Base-by-base conservation (phyloP, 2,329 filamentous ascomycete genomes). In the Apiospora pterosperma region DNA sequence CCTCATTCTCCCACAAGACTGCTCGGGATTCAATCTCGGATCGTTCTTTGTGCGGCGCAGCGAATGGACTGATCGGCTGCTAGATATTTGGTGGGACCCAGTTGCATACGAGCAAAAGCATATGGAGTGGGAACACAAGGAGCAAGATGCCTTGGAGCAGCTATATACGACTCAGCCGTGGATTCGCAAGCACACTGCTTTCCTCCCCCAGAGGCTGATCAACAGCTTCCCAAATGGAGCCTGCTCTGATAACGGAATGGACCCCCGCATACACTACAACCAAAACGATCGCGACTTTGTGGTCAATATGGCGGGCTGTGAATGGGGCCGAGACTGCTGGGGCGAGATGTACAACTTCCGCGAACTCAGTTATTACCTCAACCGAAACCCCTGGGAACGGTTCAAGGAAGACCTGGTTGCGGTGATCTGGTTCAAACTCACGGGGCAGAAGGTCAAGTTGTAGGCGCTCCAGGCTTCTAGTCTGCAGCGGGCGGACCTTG, bases 51-150 rank as follows among this genome's bases (percentile, higher is more conserved):
- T 97, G 55, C 88, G 89, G 61, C 89, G 96, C 66, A 92, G 92
- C 72, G 83, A 88, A 31, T 99, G 94, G 92, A 92, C 94, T 0
- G 95, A 98, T 73, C 90, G 93, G 5, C 81, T 99, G 21, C 86
- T 99, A 39, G 96, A 99, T 74, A 86, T 97, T 62, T 99, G 96
- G 96, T 99, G 96, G 96, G 96, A 99, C 73, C 96, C 96, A 0
- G 94, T 98, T 36, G 88, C 91, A 64, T 99, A 99, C 77, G 96
- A 99, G 79, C 96, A 99, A 79, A 96, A 93, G 76, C 96, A 99
- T 77, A 97, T 97, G 94, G 88, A 96, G 67, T 99, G 96, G 96
- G 94, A 96, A 74, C 96, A 99, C 82, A 98, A 98, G 77, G 96
- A 99, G 77, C 96, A 99, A 79, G 94, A 98, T 75, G 93, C 94